phyloP scores from a whole-genome alignment of 495 filamentous ascomycete species.

The Rostrohypoxylon terebratum region DNA sequence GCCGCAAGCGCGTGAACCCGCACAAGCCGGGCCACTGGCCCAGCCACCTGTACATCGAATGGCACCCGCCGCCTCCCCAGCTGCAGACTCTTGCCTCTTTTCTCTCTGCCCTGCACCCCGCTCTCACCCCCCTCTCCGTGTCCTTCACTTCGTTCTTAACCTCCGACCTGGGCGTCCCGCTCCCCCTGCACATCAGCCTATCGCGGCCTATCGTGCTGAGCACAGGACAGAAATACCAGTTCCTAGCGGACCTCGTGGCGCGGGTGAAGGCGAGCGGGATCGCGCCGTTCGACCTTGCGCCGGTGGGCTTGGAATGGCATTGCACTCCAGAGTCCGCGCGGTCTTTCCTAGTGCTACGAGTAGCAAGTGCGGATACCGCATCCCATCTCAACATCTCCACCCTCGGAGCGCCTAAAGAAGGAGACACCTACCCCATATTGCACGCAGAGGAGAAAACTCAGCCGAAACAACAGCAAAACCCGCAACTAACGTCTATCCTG shows the following conservation, averaged over 20 bases:
- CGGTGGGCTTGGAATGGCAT: slow-evolving; percentile 55
- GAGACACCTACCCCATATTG: neutral
- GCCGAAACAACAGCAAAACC: slow-evolving; percentile 39
- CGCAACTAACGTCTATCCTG: slow-evolving; percentile 73
- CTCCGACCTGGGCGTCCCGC: slow-evolving; percentile 80
- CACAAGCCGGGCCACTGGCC: slow-evolving; percentile 94
- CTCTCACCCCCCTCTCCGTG: slow-evolving; percentile 31
- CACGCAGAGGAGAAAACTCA: neutral
- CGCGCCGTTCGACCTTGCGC: slow-evolving; percentile 52
- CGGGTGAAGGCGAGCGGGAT: slow-evolving; percentile 44
- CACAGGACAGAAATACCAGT: slow-evolving; percentile 72
- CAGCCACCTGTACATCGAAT: slow-evolving; percentile 92
- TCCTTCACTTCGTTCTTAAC: slow-evolving; percentile 71
- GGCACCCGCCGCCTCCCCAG: slow-evolving; percentile 57
- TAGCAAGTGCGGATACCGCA: slow-evolving; percentile 38
- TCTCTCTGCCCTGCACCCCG: slow-evolving; percentile 55
- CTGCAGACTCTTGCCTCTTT: neutral
- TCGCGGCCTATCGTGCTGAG: slow-evolving; percentile 77
- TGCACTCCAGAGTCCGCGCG: slow-evolving; percentile 72
- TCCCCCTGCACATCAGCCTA: slow-evolving; percentile 90
- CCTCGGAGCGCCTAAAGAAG: neutral
- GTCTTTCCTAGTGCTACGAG: slow-evolving; percentile 86
- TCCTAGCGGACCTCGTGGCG: slow-evolving; percentile 62
- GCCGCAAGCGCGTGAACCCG: slow-evolving; percentile 81
- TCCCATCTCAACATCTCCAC: neutral